Conservation (phyloP, 2,329 filamentous ascomycete genomes). For the Dothiorella sarmentorum region DNA sequence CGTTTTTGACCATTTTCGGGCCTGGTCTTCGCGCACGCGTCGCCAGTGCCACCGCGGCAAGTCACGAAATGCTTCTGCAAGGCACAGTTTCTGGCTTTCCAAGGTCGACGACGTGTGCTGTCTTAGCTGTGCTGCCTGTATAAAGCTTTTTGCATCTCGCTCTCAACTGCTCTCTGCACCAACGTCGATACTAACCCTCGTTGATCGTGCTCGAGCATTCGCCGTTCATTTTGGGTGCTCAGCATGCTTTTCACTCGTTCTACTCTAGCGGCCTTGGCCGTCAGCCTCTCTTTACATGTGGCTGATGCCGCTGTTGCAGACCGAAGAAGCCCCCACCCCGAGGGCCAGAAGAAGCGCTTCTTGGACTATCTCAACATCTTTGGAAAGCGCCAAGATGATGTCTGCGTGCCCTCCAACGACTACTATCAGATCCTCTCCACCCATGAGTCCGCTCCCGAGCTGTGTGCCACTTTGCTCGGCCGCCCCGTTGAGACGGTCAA, state of each 20-base stretch:
- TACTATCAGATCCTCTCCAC: slow-evolving; percentile 14
- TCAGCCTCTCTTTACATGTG: slow-evolving; percentile 30
- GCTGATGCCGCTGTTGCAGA: slow-evolving; percentile 12
- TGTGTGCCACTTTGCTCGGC: slow-evolving; percentile 22
- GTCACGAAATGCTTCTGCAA: slow-evolving; percentile 30
- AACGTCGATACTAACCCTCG: slow-evolving; percentile 4
- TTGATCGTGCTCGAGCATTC: slow-evolving; percentile 19
- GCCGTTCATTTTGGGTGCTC: slow-evolving; percentile 31
- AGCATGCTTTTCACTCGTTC: slow-evolving; percentile 34
- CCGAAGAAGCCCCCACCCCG: not conserved
- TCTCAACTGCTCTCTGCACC: not conserved
- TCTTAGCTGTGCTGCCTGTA: slow-evolving; percentile 12
- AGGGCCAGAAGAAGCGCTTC: not conserved
- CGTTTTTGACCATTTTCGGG: slow-evolving; percentile 4
- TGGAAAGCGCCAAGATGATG: slow-evolving; percentile 6
- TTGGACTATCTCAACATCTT: slow-evolving; percentile 8
- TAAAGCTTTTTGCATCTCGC: slow-evolving; percentile 17
- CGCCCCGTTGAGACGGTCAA: slow-evolving; percentile 26
- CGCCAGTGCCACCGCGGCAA: slow-evolving; percentile 7
- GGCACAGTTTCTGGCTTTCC: slow-evolving; percentile 29
- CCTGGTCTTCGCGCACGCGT: slow-evolving; percentile 18
- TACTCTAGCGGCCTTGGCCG: slow-evolving; percentile 29
- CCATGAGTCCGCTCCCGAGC: not conserved
- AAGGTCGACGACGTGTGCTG: slow-evolving; percentile 5
- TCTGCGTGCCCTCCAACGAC: slow-evolving; percentile 15